Evolutionary conservation across 192 early-diverging fungal species (phyloP).

Genomic region (Chytriomyces sp.): DNA sequence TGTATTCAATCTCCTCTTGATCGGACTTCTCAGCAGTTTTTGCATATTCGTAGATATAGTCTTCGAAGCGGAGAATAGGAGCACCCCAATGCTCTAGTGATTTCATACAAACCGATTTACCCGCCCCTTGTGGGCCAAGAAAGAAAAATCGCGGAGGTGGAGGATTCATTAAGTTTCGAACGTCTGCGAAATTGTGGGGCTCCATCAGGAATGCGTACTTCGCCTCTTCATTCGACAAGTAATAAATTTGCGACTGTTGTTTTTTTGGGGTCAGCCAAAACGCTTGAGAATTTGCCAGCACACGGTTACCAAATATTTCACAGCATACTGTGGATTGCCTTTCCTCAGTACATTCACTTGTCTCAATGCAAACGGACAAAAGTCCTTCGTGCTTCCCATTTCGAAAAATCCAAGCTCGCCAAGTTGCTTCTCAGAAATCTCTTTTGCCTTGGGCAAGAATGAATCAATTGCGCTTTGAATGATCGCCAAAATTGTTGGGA

Average conservation of each 20-base stretch:
- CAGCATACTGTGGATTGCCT: constrained; percentile 42
- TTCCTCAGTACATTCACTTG: constrained; percentile 44
- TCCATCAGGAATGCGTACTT: constrained; percentile 45
- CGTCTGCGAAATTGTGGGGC: constrained; percentile 51
- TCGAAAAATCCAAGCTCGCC: constrained; percentile 45
- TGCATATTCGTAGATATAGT: constrained; percentile 36
- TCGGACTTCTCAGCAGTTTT: constrained; percentile 28
- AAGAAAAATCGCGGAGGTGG: constrained; percentile 53
- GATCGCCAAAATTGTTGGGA: constrained; percentile 41
- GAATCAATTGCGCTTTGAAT: constrained; percentile 50
- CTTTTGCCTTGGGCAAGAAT: constrained; percentile 51
- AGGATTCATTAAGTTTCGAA: constrained; percentile 22
- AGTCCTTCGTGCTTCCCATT: constrained; percentile 56
- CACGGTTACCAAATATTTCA: constrained; percentile 47
- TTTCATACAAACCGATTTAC: constrained; percentile 42
- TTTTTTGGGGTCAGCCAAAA: neutral
- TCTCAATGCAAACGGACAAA: constrained; percentile 53
- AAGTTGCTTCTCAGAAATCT: constrained; percentile 34
- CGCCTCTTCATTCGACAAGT: constrained; percentile 50
- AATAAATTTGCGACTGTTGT: constrained; percentile 47
- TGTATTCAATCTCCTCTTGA: constrained; percentile 46
- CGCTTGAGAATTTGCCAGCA: neutral
- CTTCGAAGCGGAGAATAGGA: constrained; percentile 33
- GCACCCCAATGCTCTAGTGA: constrained; percentile 27
- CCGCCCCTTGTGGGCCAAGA: constrained; percentile 46